Base-by-base conservation (phyloP, 768 basidiomycete species). In the Ramaria sp. region DNA sequence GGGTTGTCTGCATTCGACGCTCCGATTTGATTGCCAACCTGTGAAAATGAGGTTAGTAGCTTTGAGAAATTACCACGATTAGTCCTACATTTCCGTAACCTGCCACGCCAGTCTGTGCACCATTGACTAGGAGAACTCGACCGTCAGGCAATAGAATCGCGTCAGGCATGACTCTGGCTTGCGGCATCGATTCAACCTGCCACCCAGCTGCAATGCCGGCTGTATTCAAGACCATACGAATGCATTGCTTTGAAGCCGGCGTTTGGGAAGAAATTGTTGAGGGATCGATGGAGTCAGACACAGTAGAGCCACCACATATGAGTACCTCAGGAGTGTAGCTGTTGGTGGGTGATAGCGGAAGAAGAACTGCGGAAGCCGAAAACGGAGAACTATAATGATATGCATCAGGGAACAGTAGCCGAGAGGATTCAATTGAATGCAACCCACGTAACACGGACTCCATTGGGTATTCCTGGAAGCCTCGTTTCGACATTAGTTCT, bases 271-370 rank as follows among this genome's bases (percentile, higher is more conserved):
- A 67, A 13, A 73, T 59, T 10, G 69, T 62, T 9, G 55, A 62
- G 7, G 69, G 55, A 3, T 68, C 63, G 6, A 65, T 64, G 5
- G 59, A 62, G 43, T 73, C 71, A 50, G 65, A 67, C 1, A 69
- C 62, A 12, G 67, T 70, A 10, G 72, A 67, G 22, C 77, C 77
- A 37, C 77, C 77, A 60, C 77, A 78, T 42, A 78, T 70, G 41
- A 78, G 68, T 24, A 78, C 67, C 59, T 75, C 75, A 3, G 77
- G 74, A 5, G 69, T 73, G 58, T 71, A 78, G 51, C 62, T 60
- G 54, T 72, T 63, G 63, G 22, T 39, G 65, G 73, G 34, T 66
- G 71, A 62, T 7, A 54, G 70, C 68, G 60, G 75, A 67, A 64
- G 70, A 69, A n/a, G 73, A 70, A 54, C 73, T 5, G 55, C 63